phyloP scores from a whole-genome alignment of 495 filamentous ascomycete species.

The Pyrenopolyporus hunteri region DNA sequence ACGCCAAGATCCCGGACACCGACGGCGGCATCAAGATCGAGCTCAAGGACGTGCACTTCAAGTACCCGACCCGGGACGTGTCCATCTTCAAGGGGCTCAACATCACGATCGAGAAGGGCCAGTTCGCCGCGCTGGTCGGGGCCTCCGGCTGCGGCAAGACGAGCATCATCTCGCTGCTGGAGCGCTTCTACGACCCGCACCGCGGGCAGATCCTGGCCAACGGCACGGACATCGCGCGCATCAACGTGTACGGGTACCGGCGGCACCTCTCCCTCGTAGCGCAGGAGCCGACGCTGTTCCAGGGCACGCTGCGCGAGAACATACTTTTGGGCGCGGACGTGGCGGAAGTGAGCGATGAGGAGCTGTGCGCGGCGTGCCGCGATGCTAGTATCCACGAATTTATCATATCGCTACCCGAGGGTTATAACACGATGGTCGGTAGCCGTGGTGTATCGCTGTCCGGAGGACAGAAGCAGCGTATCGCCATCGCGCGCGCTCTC shows the following conservation, averaged over 20 bases:
- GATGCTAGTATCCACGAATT: slow-evolving; percentile 74
- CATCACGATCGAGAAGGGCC: slow-evolving; percentile 67
- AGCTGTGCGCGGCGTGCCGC: slow-evolving; percentile 63
- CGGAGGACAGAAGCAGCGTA: slow-evolving; percentile 81
- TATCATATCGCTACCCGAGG: slow-evolving; percentile 66
- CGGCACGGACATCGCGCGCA: slow-evolving; percentile 56
- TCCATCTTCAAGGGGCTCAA: slow-evolving; percentile 61
- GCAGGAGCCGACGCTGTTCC: slow-evolving; percentile 67
- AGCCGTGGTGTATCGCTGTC: slow-evolving; percentile 70
- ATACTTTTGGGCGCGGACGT: slow-evolving; percentile 60
- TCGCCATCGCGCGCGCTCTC: slow-evolving; percentile 80
- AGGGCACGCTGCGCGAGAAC: slow-evolving; percentile 65
- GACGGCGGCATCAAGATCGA: slow-evolving; percentile 61
- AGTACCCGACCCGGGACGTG: slow-evolving; percentile 62
- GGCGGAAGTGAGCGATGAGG: slow-evolving; percentile 55
- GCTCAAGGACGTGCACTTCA: slow-evolving; percentile 66
- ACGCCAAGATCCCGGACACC: slow-evolving; percentile 37
- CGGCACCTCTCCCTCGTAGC: slow-evolving; percentile 65
- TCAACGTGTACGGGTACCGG: slow-evolving; percentile 62
- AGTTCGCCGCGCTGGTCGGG: slow-evolving; percentile 75
- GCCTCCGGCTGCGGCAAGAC: slow-evolving; percentile 78
- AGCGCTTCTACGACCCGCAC: slow-evolving; percentile 69
- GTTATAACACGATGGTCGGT: slow-evolving; percentile 68
- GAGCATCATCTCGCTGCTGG: slow-evolving; percentile 71
- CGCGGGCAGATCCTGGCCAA: slow-evolving; percentile 64